Percentiles rank a stretch among this genome's conserved stretches.
Conservation (phyloP, 208 protist genomes). For the Trypanosoma grayi region DNA sequence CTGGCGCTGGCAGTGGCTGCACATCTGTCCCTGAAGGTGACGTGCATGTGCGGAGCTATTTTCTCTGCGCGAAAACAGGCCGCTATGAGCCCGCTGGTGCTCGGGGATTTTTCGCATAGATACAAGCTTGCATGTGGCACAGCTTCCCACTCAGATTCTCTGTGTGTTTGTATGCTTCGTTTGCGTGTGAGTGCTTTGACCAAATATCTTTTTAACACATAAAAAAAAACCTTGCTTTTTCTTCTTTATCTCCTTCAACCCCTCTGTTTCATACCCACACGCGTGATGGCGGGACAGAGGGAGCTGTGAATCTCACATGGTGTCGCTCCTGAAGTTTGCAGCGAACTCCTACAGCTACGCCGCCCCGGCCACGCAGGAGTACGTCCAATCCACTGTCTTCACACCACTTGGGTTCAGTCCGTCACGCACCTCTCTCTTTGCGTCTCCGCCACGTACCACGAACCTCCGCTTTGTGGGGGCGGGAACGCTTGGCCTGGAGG, state of each 20-base stretch:
- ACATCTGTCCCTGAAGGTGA: constrained; percentile 16
- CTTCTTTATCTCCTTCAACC: not conserved
- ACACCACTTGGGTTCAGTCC: constrained; percentile 15
- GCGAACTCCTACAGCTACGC: constrained; percentile 9
- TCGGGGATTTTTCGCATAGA: constrained; percentile 43
- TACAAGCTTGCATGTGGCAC: not conserved
- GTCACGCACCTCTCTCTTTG: constrained; percentile 28
- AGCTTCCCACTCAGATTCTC: not conserved
- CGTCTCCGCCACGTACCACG: constrained; percentile 34
- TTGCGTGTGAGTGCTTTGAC: no score
- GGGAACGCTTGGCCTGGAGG: not conserved
- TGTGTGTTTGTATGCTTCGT: no score
- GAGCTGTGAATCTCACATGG: constrained; percentile 9
- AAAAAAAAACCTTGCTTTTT: no score
- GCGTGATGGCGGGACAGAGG: not conserved
- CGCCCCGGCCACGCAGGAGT: not conserved
- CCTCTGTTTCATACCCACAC: not conserved
- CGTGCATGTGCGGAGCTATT: constrained; percentile 44
- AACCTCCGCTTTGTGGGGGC: constrained; percentile 36
- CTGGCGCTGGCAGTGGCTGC: not conserved
- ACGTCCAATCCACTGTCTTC: constrained; percentile 23
- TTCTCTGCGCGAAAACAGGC: constrained; percentile 40
- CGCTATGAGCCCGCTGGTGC: constrained; percentile 45
- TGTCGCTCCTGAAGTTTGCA: constrained; percentile 13
- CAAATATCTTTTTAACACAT: no score